Evolutionary conservation across 2,329 filamentous ascomycete genomes (phyloP).

Genomic region (Myriosclerotinia scirpicola): DNA sequence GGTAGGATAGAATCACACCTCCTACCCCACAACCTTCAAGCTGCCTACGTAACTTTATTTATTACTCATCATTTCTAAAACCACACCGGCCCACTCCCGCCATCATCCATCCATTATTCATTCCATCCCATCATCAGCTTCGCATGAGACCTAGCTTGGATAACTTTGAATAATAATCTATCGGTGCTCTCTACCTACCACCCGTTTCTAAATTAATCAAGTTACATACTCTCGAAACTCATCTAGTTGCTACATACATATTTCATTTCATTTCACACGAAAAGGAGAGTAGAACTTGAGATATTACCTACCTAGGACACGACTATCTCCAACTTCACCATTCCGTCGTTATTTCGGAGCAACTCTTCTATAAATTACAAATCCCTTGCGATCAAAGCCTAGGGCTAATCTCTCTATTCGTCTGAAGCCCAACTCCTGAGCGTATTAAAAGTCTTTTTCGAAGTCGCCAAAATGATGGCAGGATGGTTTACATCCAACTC

Average conservation of each 20-base stretch:
- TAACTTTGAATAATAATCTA: too few relatives aligned
- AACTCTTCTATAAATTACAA: not conserved
- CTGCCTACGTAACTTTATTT: too few relatives aligned
- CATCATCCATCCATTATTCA: too few relatives aligned
- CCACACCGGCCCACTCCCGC: too few relatives aligned
- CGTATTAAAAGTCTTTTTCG: not conserved
- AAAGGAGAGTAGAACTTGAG: not conserved
- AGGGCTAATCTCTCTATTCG: not conserved
- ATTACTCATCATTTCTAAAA: too few relatives aligned
- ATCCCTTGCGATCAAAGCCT: not conserved
- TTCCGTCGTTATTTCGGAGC: not conserved
- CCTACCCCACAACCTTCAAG: too few relatives aligned
- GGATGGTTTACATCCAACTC: constrained; percentile 95
- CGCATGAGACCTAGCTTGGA: too few relatives aligned
- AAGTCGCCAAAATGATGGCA: constrained; percentile 66
- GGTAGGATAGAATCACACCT: too few relatives aligned
- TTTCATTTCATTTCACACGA: not conserved
- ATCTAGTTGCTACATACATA: not conserved
- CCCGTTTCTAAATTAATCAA: not conserved
- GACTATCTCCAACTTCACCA: not conserved
- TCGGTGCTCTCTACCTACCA: not conserved
- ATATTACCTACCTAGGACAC: not conserved
- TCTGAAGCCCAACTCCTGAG: not conserved
- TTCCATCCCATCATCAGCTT: too few relatives aligned
- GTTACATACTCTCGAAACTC: not conserved